Base-by-base conservation (phyloP, 805 yeast genomes). In the Spathaspora boniae region DNA sequence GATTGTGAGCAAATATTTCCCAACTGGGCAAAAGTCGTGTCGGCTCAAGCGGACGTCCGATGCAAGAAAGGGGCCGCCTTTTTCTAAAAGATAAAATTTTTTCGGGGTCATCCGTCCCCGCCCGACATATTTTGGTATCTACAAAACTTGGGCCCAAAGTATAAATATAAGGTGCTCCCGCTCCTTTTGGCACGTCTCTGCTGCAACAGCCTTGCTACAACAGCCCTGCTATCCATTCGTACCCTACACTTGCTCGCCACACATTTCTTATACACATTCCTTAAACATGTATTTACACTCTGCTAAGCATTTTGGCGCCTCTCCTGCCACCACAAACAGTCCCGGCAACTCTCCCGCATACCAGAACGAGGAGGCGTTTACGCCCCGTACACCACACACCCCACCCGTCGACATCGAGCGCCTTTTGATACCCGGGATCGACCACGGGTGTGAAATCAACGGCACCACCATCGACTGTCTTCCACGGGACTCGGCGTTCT, bases 401-500 rank as follows among this genome's bases (percentile, higher is more conserved):
- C n/a, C n/a, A n/a, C n/a, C 12, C 16, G 26, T 12, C 12, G 25
- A 11, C 12, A 11, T 22, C 11, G 11, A 25, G 7, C 9, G 12
- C 12, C n/a, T 12, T 21, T n/a, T 37, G 20, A n/a, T 16, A 1
- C 35, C 42, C 9, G 32, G 17, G 15, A n/a, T 38, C 15, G 38
- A 34, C 17, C 34, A 38, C 25, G 35, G 34, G 11, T 26, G 25
- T 26, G 38, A 38, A 29, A 26, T 34, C 6, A 25, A 38, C 9
- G 34, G 35, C 12, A 38, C 38, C 9, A 27, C 25, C 14, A 40
- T 36, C 11, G 38, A 40, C 26, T 17, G 33, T 16, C 18, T 42
- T 16, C 37, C 43, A n/a, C 11, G 14, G 15, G 44, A 44, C 15
- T 48, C 46, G 17, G 43, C 43, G 16, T 47, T 56, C 16, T 53